Base-by-base conservation (phyloP, 805 yeast species). In the Barnettozyma sucrosica region DNA sequence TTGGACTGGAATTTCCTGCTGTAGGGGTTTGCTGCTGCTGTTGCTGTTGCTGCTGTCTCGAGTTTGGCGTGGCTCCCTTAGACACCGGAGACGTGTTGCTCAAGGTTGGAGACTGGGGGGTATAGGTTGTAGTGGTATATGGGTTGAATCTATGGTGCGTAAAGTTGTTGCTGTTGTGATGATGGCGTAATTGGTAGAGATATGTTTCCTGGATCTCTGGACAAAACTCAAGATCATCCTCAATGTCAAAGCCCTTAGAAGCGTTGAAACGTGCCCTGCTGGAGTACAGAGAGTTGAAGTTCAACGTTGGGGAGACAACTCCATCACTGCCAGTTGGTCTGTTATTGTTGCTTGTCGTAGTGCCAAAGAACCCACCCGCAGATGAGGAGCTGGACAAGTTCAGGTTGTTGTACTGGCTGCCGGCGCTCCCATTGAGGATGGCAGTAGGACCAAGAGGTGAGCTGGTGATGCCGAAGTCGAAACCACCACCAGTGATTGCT, bases 151-250 rank as follows among this genome's bases (percentile, higher is more conserved):
- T 80, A 57, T 74, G 75, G 50, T 65, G 62, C 3, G 62, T 57
- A 47, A 56, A 58, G 39, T 49, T 46, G 4, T 33, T 34, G 26
- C 11, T 41, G 37, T 14, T 18, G 30, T 54, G 50, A 34, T 44
- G 6, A n/a, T 39, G 21, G 21, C 42, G 42, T 20, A 47, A 26
- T 48, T 51, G 34, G 20, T 43, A 25, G n/a, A 42, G 25, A 11
- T 36, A 20, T 3, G 28, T 19, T 13, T 52, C 54, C 21, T 71
- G 74, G 33, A 76, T 77, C 41, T 77, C 83, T 2, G 85, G 85
- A 55, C 85, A 80, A 52, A 80, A 80, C 60, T 80, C 84, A 55
- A 79, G 59, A 59, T 80, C 85, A 57, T 80, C 85, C 56, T 80
- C 85, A 8, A 73, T 55, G 50, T 80, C 85, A 63, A 80, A 80